Evolutionary conservation across 805 yeast species (phyloP).

Genomic region (Candida sphagnicola): DNA sequence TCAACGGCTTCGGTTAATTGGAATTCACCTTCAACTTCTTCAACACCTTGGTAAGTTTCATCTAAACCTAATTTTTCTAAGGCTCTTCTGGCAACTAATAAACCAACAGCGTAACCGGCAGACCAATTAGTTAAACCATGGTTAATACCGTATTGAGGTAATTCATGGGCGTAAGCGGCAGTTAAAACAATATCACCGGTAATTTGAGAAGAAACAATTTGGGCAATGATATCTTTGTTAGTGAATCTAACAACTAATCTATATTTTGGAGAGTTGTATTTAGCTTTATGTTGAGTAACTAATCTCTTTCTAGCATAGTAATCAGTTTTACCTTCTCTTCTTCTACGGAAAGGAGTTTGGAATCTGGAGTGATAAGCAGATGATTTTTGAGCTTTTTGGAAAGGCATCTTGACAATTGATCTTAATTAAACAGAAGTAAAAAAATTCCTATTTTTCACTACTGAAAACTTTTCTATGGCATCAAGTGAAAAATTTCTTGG

Average conservation of each 20-base stretch:
- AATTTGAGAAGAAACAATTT: conserved; percentile 93
- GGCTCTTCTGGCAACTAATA: conserved; percentile 98
- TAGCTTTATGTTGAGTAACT: conserved; percentile 99
- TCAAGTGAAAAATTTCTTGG: conserved; percentile 1
- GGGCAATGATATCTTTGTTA: conserved; percentile 99
- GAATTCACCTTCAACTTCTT: conserved; percentile 99
- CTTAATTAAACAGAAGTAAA: not conserved
- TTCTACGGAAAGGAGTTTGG: conserved; percentile 99
- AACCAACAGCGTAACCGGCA: conserved; percentile 99
- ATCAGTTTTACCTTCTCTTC: conserved; percentile 99
- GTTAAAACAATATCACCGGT: conserved; percentile 94
- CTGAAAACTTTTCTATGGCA: not conserved
- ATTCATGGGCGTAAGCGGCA: conserved; percentile 98
- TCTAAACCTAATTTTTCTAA: conserved; percentile 96
- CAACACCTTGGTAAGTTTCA: conserved; percentile 98
- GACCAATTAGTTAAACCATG: conserved; percentile 99
- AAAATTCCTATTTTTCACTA: not conserved
- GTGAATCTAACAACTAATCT: conserved; percentile 99
- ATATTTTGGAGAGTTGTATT: conserved; percentile 99
- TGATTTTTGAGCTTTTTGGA: conserved; percentile 68
- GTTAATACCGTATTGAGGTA: conserved; percentile 94
- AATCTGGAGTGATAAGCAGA: conserved; percentile 98
- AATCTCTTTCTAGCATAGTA: conserved; percentile 99
- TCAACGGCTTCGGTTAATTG: conserved; percentile 98
- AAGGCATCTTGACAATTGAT: conserved; percentile 56